A percentile compares a stretch with the other conserved stretches of the same genome.
Evolutionary conservation across 805 yeast species (phyloP).

Genomic region (Yamadazyma phyllophila): DNA sequence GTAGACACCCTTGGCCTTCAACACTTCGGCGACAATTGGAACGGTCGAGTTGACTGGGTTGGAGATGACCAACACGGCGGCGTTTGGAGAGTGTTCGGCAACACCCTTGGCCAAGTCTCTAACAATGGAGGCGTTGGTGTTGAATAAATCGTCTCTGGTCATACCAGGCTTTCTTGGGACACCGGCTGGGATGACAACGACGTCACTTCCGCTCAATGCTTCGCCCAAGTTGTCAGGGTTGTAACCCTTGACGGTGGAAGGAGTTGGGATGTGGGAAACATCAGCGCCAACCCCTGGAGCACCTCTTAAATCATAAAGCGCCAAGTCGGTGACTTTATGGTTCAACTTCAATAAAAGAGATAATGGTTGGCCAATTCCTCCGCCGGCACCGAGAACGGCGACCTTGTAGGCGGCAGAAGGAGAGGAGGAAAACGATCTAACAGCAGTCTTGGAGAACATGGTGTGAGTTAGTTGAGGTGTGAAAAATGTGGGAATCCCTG

Average conservation of each 20-base stretch:
- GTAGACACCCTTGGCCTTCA: constrained; percentile 81
- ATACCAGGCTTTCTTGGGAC: constrained; percentile 98
- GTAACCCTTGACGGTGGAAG: constrained; percentile 84
- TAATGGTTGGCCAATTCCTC: constrained; percentile 85
- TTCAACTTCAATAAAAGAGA: constrained; percentile 72
- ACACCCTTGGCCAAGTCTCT: constrained; percentile 86
- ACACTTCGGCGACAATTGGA: constrained; percentile 92
- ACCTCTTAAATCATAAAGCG: constrained; percentile 85
- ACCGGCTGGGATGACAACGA: constrained; percentile 94
- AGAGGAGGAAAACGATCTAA: constrained; percentile 66
- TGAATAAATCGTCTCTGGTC: constrained; percentile 97
- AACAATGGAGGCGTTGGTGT: constrained; percentile 94
- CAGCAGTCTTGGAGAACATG: constrained; percentile 58
- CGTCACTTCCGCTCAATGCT: constrained; percentile 78
- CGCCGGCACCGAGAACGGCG: constrained; percentile 78
- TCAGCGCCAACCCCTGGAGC: constrained; percentile 98
- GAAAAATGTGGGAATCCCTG: constrained; percentile 1
- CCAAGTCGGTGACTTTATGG: constrained; percentile 81
- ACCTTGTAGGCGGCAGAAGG: constrained; percentile 67
- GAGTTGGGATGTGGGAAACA: constrained; percentile 89
- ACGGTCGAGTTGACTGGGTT: constrained; percentile 98
- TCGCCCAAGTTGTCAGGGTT: constrained; percentile 72
- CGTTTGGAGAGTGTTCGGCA: constrained; percentile 82
- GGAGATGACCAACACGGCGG: constrained; percentile 77
- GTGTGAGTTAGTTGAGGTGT: constrained; percentile 4